Percentiles rank a stretch among this genome's conserved stretches.
These are phyloP conservation scores for Calocybe cyanea DNA, from an alignment of 768 basidiomycete species.

Conservation along the genomic window DNA sequence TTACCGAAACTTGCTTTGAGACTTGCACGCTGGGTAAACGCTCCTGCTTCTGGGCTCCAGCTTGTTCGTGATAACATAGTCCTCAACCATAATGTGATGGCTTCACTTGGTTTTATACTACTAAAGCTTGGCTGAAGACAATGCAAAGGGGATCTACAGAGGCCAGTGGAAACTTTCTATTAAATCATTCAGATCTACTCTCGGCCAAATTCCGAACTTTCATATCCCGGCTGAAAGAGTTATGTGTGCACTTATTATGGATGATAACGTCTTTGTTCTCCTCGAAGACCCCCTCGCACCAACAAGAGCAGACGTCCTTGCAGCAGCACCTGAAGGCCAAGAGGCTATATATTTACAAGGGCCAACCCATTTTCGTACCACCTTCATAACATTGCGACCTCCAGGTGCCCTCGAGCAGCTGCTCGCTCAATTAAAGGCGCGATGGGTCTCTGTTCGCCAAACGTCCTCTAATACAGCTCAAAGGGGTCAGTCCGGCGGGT, in stretches of 20 bases:
- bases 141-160: conserved; percentile 48
- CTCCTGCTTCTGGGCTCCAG: conserved; percentile 68
- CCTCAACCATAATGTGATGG: conserved; percentile 60
- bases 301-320: conserved; percentile 55
- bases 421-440: conserved; percentile 66
- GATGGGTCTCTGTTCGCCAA: conserved; percentile 71
- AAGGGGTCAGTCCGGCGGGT: conserved; percentile 44
- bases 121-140: conserved; percentile 3
- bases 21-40: conserved; percentile 78
- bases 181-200: conserved; percentile 71
- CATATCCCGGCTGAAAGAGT: conserved; percentile 56
- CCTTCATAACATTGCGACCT: conserved; percentile 72
- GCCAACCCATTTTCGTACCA: conserved; percentile 68
- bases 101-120: conserved; percentile 2
- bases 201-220: conserved; percentile 50
- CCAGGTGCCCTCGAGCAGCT: conserved; percentile 75
- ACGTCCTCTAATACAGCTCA: conserved; percentile 32
- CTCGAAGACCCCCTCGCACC: conserved; percentile 76
- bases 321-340: conserved; percentile 39
- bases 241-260: conserved; percentile 77
- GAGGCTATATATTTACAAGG: conserved; percentile 40
- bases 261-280: conserved; percentile 75
- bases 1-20: conserved; percentile 33
- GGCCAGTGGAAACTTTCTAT: conserved; percentile 71
- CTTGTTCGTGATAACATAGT: conserved; percentile 66